These are phyloP conservation scores for Chamaenerion angustifolium DNA, from an alignment of 345 rosid genomes.

Conservation along the genomic window DNA sequence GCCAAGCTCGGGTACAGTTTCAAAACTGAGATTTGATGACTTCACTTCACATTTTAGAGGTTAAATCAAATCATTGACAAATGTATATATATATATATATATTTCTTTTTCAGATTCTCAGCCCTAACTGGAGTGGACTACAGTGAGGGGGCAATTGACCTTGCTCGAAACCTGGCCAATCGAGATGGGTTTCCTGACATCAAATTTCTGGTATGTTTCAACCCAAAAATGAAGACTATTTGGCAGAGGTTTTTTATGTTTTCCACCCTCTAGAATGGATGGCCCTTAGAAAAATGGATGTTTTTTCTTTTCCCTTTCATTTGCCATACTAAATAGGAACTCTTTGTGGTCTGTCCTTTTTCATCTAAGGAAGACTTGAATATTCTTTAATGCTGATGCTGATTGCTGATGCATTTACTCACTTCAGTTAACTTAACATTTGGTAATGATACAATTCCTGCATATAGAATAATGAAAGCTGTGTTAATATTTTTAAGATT, in stretches of 20 bases:
- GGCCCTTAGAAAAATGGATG: not conserved
- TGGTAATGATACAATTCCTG: not conserved
- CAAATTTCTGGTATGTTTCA: slow-evolving; percentile 50
- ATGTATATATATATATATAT: not conserved
- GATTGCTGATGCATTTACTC: not conserved
- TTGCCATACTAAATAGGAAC: too few species aligned
- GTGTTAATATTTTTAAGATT: too few species aligned
- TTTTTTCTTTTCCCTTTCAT: not conserved
- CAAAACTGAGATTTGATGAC: slow-evolving; percentile 11
- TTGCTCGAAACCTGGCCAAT: slow-evolving; percentile 66
- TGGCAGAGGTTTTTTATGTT: not conserved
- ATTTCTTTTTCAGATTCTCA: slow-evolving; percentile 51
- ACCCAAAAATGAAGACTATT: not conserved
- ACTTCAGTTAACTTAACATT: not conserved
- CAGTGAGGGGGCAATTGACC: slow-evolving; percentile 82
- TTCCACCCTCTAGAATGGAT: not conserved
- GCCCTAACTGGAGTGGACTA: slow-evolving; percentile 88
- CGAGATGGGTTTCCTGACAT: slow-evolving; percentile 71
- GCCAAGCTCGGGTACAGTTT: slow-evolving; percentile 76
- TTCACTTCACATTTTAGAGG: not conserved
- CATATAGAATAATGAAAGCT: too few species aligned
- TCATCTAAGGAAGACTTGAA: too few species aligned
- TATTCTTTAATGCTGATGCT: too few species aligned
- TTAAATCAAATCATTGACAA: not conserved
- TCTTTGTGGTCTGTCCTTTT: too few species aligned